Evolutionary conservation across 768 basidiomycete genomes (phyloP).

Genomic region (Leccinum imitatum): DNA sequence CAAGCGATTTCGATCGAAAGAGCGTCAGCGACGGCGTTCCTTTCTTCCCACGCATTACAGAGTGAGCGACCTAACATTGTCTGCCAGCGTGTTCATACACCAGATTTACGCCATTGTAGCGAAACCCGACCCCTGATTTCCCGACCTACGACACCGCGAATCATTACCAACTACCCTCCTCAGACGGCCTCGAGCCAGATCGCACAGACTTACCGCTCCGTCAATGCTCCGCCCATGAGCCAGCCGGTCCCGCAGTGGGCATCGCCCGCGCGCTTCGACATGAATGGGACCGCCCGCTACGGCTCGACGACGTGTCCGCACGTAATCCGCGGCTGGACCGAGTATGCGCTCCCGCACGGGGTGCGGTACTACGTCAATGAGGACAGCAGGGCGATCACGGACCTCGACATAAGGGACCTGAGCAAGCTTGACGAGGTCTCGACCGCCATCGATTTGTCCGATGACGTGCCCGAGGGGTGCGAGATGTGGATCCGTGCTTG

Average conservation of each 20-base stretch:
- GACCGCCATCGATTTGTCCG: constrained; percentile 33
- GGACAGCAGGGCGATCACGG: constrained; percentile 61
- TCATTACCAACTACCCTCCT: constrained; percentile 23
- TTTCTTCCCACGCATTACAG: constrained; percentile 14
- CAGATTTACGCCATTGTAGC: constrained; percentile 31
- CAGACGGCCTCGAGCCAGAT: constrained; percentile 24
- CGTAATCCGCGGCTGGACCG: constrained; percentile 62
- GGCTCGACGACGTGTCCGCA: constrained; percentile 27
- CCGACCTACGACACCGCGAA: constrained; percentile 31
- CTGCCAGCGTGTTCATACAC: not conserved
- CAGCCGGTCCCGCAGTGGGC: constrained; percentile 33
- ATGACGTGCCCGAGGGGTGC: constrained; percentile 41
- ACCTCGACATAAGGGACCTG: constrained; percentile 60
- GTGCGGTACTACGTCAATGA: constrained; percentile 70
- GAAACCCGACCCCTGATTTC: constrained; percentile 55
- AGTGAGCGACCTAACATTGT: constrained; percentile 24
- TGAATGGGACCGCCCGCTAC: constrained; percentile 34
- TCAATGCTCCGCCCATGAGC: constrained; percentile 17
- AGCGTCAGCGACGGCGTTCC: constrained; percentile 15
- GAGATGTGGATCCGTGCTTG: constrained; percentile 64
- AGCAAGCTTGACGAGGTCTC: constrained; percentile 43
- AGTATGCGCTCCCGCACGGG: constrained; percentile 73
- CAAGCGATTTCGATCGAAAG: constrained; percentile 16
- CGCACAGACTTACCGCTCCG: constrained; percentile 24
- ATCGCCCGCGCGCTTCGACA: constrained; percentile 22